phyloP scores from a whole-genome alignment of 805 yeast genomes.

The Tetrapisispora phaffii region DNA sequence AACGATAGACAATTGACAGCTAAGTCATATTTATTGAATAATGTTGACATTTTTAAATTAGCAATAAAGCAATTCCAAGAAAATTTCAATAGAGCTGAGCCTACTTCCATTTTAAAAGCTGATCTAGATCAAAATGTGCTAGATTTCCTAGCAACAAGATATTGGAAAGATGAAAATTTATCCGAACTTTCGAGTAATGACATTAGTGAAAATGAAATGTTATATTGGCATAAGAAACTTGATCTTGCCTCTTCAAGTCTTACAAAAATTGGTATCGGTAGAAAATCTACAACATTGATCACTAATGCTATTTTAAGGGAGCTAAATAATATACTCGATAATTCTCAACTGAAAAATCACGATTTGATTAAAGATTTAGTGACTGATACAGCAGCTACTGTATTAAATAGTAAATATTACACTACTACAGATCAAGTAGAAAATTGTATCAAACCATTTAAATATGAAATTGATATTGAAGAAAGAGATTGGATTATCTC shows the following conservation, averaged over 20 bases:
- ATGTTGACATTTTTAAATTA: slow-evolving; percentile 76
- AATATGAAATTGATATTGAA: slow-evolving; percentile 93
- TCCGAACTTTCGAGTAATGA: slow-evolving; percentile 40
- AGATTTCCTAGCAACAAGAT: slow-evolving; percentile 77
- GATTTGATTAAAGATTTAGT: slow-evolving; percentile 79
- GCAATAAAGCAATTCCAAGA: slow-evolving; percentile 81
- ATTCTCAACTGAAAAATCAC: slow-evolving; percentile 70
- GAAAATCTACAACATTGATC: slow-evolving; percentile 73
- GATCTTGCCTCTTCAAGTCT: slow-evolving; percentile 75
- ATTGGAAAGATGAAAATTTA: slow-evolving; percentile 66
- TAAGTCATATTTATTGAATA: slow-evolving; percentile 85
- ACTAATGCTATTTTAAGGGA: slow-evolving; percentile 74
- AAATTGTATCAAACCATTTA: slow-evolving; percentile 94
- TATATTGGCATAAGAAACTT: slow-evolving; percentile 79
- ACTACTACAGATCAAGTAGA: slow-evolving; percentile 98
- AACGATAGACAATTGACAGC: slow-evolving; percentile 92
- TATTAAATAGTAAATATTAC: slow-evolving; percentile 66
- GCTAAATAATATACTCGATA: slow-evolving; percentile 60
- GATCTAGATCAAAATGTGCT: slow-evolving; percentile 84
- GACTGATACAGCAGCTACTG: slow-evolving; percentile 73
- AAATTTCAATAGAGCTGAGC: slow-evolving; percentile 71
- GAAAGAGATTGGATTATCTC: slow-evolving; percentile 87
- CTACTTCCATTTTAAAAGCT: slow-evolving; percentile 65
- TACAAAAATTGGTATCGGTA: slow-evolving; percentile 89
- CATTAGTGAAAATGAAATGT: slow-evolving; percentile 41